Evolutionary conservation across 495 filamentous ascomycete species (phyloP).

Genomic region (Xylaria curta): DNA sequence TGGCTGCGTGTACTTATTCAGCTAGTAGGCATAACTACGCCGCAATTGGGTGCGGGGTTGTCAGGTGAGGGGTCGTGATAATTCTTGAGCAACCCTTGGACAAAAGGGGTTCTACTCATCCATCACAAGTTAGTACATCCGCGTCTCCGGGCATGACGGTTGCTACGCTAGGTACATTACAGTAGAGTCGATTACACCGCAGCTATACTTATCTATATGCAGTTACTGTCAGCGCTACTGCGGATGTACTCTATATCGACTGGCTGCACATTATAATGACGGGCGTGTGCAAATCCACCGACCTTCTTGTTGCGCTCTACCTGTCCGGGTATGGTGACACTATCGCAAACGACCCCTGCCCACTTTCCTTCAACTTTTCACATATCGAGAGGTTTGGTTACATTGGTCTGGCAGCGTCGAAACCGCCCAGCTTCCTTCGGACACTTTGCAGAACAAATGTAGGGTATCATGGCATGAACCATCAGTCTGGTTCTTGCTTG

Average conservation of each 20-base stretch:
- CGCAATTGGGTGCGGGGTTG: slow-evolving; percentile 22
- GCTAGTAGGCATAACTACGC: not conserved
- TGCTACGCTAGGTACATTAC: not conserved
- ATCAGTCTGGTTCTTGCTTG: slow-evolving; percentile 13
- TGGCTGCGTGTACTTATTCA: not conserved
- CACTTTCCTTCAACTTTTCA: slow-evolving; percentile 9
- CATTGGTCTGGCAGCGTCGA: slow-evolving; percentile 19
- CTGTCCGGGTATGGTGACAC: slow-evolving; percentile 6
- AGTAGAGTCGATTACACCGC: not conserved
- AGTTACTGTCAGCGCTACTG: slow-evolving; percentile 13
- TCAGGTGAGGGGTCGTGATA: slow-evolving; percentile 16
- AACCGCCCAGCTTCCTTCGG: slow-evolving; percentile 23
- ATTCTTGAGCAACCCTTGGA: not conserved
- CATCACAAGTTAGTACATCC: not conserved
- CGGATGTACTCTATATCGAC: not conserved
- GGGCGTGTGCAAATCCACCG: not conserved
- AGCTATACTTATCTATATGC: not conserved
- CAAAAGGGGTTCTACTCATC: slow-evolving; percentile 9
- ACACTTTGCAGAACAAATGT: not conserved
- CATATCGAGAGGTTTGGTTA: slow-evolving; percentile 17
- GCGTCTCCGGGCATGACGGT: slow-evolving; percentile 14
- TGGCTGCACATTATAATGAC: not conserved
- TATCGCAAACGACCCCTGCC: not conserved
- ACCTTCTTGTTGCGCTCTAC: not conserved
- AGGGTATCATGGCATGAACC: slow-evolving; percentile 20